Base-by-base conservation (phyloP, 2,329 filamentous ascomycete species). In the Paradendryphiella salina region DNA sequence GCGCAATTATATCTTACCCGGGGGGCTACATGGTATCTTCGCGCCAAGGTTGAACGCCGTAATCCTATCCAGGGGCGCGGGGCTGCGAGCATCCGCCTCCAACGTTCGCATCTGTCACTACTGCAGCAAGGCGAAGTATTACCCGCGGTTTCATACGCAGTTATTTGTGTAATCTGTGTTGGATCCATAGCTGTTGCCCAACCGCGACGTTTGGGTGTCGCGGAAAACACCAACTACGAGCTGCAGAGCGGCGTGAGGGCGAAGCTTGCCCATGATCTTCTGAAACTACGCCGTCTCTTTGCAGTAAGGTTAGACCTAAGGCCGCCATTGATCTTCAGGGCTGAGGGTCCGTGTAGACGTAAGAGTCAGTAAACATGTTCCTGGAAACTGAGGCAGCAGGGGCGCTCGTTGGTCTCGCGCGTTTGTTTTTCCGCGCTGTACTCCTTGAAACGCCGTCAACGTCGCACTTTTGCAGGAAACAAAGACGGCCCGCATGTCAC, bases 371-470 rank as follows among this genome's bases (percentile, higher is more conserved):
- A 43, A 56, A 46, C 29, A 49, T 51, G 48, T 61, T 59, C 56
- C 56, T 44, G 40, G 39, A 28, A 62, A 60, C 57, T 51, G 36
- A 64, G 55, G 60, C 52, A 46, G 48, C 54, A 63, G 47, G 63
- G 61, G 46, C 52, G 49, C 51, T 51, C 50, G 57, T 65, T 65
- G 60, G 60, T 45, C 49, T 45, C n/a, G 40, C 29, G 44, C 46
- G 54, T 65, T 60, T 56, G 50, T 53, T 63, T 61, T 54, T 51
- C 54, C 46, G 41, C 23, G 36, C 52, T 55, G 35, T 52, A 36
- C 59, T 54, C 63, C 59, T 64, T 67, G 64, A 69, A 66, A 67
- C 66, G 43, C 41, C 50, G 29, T 46, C 56, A 47, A 53, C 61
- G 60, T 66, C 64, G 65, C 66, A 67, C 60, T 50, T 59, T 38